phyloP scores from a whole-genome alignment of 805 yeast genomes.

The Teunomyces tritomae region DNA sequence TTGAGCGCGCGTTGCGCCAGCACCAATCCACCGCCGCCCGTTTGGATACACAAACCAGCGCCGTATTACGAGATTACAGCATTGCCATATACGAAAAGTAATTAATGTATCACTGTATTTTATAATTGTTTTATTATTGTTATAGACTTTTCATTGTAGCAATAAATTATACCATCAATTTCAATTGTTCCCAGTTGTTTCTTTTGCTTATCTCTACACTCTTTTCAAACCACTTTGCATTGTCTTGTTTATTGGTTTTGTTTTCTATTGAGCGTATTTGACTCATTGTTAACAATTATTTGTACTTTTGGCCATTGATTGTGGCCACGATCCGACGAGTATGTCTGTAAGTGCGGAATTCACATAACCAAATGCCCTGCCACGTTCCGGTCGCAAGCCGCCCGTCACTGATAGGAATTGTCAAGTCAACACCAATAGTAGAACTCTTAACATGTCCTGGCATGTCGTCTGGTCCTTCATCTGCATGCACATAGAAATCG shows the following conservation, averaged over 20 bases:
- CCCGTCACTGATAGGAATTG: conserved; percentile 71
- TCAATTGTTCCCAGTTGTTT: too few relatives aligned
- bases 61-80: conserved; percentile 34
- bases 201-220: too few relatives aligned
- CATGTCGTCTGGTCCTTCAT: conserved; percentile 84
- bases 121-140: not conserved
- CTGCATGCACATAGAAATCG: conserved; percentile 56
- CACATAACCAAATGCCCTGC: conserved; percentile 81
- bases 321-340: conserved; percentile 70
- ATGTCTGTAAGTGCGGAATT: conserved; percentile 65
- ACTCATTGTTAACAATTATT: too few relatives aligned
- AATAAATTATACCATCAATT: too few relatives aligned
- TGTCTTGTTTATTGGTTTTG: too few relatives aligned
- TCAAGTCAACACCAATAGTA: conserved; percentile 53
- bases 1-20: conserved; percentile 27
- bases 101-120: not conserved
- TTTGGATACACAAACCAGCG: conserved; percentile 24
- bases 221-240: too few relatives aligned
- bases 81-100: conserved; percentile 25
- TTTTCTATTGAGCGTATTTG: conserved; percentile 1
- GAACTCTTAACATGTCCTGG: conserved; percentile 71
- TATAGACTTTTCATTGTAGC: not conserved
- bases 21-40: conserved; percentile 32
- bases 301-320: conserved; percentile 53
- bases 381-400: conserved; percentile 72